phyloP scores from a whole-genome alignment of 768 basidiomycete species.

The Auriscalpium microsporum region DNA sequence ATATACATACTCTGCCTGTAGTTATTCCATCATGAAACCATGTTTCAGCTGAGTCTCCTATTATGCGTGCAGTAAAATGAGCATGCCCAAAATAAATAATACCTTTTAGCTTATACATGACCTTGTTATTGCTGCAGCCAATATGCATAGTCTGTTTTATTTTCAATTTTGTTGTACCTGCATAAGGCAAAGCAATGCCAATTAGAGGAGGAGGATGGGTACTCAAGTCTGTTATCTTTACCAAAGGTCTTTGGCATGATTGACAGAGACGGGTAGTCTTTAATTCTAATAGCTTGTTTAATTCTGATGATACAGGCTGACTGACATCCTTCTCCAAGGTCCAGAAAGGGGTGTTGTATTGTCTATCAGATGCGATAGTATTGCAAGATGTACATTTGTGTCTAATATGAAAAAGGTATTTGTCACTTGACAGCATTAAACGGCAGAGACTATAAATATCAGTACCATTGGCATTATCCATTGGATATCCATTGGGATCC shows the following conservation, averaged over 20 bases:
- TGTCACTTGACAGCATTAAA: neutral
- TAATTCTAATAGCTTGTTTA: neutral
- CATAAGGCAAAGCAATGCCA: neutral
- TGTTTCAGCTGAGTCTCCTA: constrained; percentile 11
- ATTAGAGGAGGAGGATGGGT: neutral
- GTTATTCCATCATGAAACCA: constrained; percentile 22
- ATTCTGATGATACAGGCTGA: neutral
- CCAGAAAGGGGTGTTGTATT: neutral
- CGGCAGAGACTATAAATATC: neutral
- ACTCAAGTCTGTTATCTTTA: neutral
- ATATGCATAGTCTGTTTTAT: neutral
- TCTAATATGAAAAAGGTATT: neutral
- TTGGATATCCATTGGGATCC: neutral
- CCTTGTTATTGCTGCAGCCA: neutral
- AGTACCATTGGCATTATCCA: neutral
- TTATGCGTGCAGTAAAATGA: constrained; percentile 18
- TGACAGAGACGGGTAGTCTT: neutral
- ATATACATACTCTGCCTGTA: neutral
- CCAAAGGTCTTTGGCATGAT: neutral
- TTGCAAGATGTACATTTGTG: neutral
- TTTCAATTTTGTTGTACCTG: neutral
- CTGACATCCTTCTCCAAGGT: neutral
- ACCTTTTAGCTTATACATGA: constrained; percentile 7
- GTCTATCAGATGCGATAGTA: neutral
- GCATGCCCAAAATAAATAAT: constrained; percentile 16